These are phyloP conservation scores for Schizonepeta tenuifolia DNA, from an alignment of 257 asterid genomes.

Conservation along the genomic window DNA sequence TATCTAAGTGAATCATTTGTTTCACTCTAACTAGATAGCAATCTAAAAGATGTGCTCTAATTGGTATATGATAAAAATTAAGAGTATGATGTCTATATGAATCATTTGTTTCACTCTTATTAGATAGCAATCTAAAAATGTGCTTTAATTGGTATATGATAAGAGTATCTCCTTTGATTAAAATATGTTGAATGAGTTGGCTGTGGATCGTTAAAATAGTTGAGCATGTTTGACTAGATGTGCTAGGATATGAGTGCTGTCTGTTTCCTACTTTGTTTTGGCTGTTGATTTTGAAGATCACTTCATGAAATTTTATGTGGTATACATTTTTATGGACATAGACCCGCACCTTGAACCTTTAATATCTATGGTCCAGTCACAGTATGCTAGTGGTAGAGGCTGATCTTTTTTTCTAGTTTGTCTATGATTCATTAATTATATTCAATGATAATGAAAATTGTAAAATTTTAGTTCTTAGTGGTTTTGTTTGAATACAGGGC, in stretches of 20 bases:
- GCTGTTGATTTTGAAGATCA: too few species aligned
- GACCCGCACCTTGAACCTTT: background rate
- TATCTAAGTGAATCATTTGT: too few species aligned
- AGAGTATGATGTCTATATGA: too few species aligned
- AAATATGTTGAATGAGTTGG: background rate
- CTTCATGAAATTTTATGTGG: background rate
- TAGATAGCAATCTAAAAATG: conserved; percentile 1
- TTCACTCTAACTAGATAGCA: too few species aligned
- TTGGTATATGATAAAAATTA: too few species aligned
- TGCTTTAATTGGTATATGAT: background rate
- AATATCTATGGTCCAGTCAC: conserved; percentile 1
- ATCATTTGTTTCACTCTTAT: background rate
- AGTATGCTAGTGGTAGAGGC: conserved; percentile 14
- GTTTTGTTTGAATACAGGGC: conserved; percentile 61
- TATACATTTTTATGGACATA: background rate
- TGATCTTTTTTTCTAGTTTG: background rate
- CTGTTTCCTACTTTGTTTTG: too few species aligned
- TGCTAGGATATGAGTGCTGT: too few species aligned
- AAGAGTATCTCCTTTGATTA: background rate
- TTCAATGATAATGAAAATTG: conserved; percentile 15
- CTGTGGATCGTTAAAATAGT: background rate
- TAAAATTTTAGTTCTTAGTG: conserved; percentile 20
- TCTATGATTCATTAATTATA: conserved; percentile 10
- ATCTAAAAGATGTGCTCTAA: too few species aligned
- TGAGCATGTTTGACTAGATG: too few species aligned